Evolutionary conservation across 371 early-diverging fungal species (phyloP).

Genomic region (Enterocytospora artemiae): DNA sequence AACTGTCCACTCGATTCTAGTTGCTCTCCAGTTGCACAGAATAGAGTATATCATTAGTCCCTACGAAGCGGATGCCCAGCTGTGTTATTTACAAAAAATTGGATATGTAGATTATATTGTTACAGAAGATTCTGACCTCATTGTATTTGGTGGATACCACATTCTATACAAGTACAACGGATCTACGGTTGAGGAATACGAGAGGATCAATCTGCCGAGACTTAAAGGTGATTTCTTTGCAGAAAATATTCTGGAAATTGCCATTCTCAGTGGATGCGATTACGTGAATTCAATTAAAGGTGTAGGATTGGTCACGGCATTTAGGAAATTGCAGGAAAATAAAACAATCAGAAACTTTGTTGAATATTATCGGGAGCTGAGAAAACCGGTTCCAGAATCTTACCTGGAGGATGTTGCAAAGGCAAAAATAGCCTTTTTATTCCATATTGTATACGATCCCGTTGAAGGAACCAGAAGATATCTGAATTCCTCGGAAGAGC

Average conservation of each 20-base stretch:
- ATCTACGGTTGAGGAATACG: constrained; percentile 36
- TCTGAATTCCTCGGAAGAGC: constrained; percentile 12
- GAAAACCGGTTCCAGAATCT: constrained; percentile 26
- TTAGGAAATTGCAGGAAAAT: constrained; percentile 60
- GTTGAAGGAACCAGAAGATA: constrained; percentile 23
- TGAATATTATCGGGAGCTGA: constrained; percentile 15
- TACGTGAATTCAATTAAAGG: constrained; percentile 72
- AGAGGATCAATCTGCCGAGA: constrained; percentile 35
- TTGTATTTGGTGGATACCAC: constrained; percentile 73
- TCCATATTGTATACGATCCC: constrained; percentile 57
- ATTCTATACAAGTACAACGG: constrained; percentile 55
- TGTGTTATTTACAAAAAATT: constrained; percentile 68
- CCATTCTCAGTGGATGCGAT: constrained; percentile 88
- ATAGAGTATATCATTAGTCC: constrained; percentile 80
- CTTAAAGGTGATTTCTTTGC: constrained; percentile 27
- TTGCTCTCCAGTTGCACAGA: constrained; percentile 59
- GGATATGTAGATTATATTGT: constrained; percentile 69
- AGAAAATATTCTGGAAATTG: constrained; percentile 69
- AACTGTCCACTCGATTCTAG: constrained; percentile 58
- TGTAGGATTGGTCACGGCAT: constrained; percentile 73
- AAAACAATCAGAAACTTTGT: constrained; percentile 34
- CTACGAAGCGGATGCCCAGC: constrained; percentile 93
- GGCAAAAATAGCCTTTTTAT: constrained; percentile 51
- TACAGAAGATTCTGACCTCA: constrained; percentile 89
- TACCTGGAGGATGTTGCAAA: constrained; percentile 44